Percentiles rank a stretch among this genome's conserved stretches.
Conservation (phyloP, 345 rosid species). For the Eucalyptus curtisii region DNA sequence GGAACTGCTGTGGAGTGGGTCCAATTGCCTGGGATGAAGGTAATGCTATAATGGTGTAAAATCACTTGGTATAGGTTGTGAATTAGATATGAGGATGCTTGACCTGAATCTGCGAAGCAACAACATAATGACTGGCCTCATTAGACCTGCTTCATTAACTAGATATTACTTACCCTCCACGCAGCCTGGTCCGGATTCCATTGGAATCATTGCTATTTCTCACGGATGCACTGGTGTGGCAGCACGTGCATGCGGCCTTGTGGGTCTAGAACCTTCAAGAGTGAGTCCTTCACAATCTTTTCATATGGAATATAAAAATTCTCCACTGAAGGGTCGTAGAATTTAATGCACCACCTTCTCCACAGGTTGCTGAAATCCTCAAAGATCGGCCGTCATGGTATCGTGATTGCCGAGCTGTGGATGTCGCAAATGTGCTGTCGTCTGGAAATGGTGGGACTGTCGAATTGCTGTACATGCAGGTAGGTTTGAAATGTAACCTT, state of each 20-base stretch:
- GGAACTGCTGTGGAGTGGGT: constrained; percentile 99
- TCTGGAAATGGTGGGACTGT: constrained; percentile 93
- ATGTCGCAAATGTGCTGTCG: constrained; percentile 72
- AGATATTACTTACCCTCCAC: not conserved
- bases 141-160: not conserved
- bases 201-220: constrained; percentile 99
- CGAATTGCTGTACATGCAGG: constrained; percentile 98
- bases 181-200: constrained; percentile 99
- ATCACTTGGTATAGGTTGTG: not conserved
- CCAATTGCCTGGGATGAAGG: constrained; percentile 99
- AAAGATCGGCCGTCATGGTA: constrained; percentile 90
- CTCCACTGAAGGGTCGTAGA: not conserved
- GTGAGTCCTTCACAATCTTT: constrained; percentile 23
- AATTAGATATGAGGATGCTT: not conserved
- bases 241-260: constrained; percentile 98
- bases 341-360: not conserved
- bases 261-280: constrained; percentile 95
- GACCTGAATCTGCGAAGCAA: not conserved
- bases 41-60: not conserved
- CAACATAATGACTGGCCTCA: not conserved
- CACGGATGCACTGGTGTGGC: constrained; percentile 97
- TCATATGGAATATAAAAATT: not conserved
- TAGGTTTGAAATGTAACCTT: not conserved
- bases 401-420: constrained; percentile 92
- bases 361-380: constrained; percentile 93